Base-by-base conservation (phyloP, 202 grass and related monocot genomes). In the Digitaria exilis region DNA sequence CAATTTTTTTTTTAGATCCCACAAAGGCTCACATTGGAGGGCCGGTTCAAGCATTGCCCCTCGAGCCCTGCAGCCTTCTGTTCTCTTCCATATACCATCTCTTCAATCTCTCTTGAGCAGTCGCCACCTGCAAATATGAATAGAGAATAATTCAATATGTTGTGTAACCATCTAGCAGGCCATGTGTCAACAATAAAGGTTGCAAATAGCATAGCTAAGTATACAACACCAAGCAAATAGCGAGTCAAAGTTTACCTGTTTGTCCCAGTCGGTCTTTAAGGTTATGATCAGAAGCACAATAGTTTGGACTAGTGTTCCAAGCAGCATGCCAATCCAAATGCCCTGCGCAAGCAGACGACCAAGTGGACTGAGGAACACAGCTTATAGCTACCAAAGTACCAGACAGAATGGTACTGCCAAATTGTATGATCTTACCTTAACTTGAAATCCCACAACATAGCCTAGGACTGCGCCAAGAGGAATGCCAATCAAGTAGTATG, bases 241-340 rank as follows among this genome's bases (percentile, higher is more conserved):
- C 25, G 19, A 17, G 22, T 13, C 2, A 35, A 71, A 71, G 21
- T 5, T 75, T n/a, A 97, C 89, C 94, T 94, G 88, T 68, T 97
- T 87, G 31, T 91, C 60, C 94, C 90, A 97, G 66, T 97, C 86
- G 1, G 89, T 94, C 80, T 31, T 88, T 22, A 74, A 34, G 31
- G 94, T 92, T 77, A 97, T 89, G 77, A 83, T 52, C 16, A 94
- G 7, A 31, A 97, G 92, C 62, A 97, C 81, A 9, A 92, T 26
- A 12, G 88, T 97, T 51, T 97, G 90, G 18, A 94, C 92, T 2
- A 88, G 61, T 76, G 92, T 91, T 26, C 92, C 94, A 0, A 94
- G 22, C 45, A 94, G 49, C 94, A 97, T 97, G 42, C 92, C 94
- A 18, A 94, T 84, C 94, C 94, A 97, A 89, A 97, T 92, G 17